Base-by-base conservation (phyloP, 768 basidiomycete genomes). In the Lactarius hatsudake region DNA sequence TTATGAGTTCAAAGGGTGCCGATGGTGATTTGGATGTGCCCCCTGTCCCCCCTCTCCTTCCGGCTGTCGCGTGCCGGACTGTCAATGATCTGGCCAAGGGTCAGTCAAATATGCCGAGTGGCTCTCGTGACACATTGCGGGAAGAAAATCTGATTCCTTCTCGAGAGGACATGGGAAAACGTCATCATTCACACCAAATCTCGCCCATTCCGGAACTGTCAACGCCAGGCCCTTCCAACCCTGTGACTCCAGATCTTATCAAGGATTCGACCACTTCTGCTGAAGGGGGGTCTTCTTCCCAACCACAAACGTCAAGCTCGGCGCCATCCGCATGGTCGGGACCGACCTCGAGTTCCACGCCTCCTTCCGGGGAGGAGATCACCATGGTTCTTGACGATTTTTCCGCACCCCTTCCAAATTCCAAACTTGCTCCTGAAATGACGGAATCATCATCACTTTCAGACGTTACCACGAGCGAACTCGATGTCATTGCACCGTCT, bases 181-280 rank as follows among this genome's bases (percentile, higher is more conserved):
- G 36, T 38, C 57, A 38, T n/a, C 42, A 7, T 6, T 40, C 43
- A 20, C 45, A 60, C 17, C 67, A 38, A 51, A 53, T 57, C 28
- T 69, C 59, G 6, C 59, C 56, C 34, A 48, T 64, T 26, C 15
- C 58, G 8, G 70, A 69, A 42, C 17, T 53, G 42, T 23, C 45
- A 10, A 65, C 59, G 17, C 58, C 59, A 2, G n/a, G 36, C 17
- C 42, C 43, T 20, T 60, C 64, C 26, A 53, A 56, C n/a, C 28
- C 62, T 23, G 57, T 40, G 48, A 65, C 64, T 20, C 65, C 70
- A 6, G 70, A 71, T 4, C 36, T 62, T 17, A 40, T 55, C 38
- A 71, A 62, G 8, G 68, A 63, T 34, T 61, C 69, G 18, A 28
- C 57, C 40, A 63, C 54, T 56, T 61, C 62, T 28, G 45, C 62